A percentile compares a stretch with the other conserved stretches of the same genome.
These are phyloP conservation scores for Magnolia changhungtana DNA, from an alignment of 164 flowering plant genomes.

Conservation along the genomic window DNA sequence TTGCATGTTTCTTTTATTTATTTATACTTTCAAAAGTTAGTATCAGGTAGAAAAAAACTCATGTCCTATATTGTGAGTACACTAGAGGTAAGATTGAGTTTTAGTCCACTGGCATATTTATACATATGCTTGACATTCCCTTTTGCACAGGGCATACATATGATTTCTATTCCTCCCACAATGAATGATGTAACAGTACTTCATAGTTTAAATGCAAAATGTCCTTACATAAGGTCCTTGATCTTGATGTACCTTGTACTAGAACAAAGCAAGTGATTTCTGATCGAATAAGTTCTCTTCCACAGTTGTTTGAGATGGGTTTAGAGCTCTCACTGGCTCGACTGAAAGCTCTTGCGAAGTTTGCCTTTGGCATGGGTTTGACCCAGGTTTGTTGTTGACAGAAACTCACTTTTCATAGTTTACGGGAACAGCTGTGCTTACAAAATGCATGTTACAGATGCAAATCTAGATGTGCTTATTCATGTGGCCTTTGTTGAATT, in stretches of 20 bases:
- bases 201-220: neutral
- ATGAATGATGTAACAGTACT: neutral
- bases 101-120: no score
- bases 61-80: no score
- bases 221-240: neutral
- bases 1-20: no score
- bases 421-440: neutral
- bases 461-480: no score
- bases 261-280: neutral
- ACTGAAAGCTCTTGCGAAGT: conserved; percentile 90
- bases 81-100: no score
- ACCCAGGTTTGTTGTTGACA: conserved; percentile 60
- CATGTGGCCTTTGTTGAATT: neutral
- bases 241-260: neutral
- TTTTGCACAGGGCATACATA: no score
- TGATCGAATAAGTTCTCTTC: conserved; percentile 2
- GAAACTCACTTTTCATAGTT: conserved; percentile 1
- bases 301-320: conserved; percentile 99
- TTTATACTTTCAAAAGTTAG: no score
- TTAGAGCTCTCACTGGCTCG: conserved; percentile 96
- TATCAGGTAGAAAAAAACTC: no score
- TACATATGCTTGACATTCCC: no score
- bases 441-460: neutral
- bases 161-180: neutral
- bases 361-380: conserved; percentile 96